These are phyloP conservation scores for Aspergillus sclerotialis DNA, from an alignment of 2,329 filamentous ascomycete species.

Conservation along the genomic window DNA sequence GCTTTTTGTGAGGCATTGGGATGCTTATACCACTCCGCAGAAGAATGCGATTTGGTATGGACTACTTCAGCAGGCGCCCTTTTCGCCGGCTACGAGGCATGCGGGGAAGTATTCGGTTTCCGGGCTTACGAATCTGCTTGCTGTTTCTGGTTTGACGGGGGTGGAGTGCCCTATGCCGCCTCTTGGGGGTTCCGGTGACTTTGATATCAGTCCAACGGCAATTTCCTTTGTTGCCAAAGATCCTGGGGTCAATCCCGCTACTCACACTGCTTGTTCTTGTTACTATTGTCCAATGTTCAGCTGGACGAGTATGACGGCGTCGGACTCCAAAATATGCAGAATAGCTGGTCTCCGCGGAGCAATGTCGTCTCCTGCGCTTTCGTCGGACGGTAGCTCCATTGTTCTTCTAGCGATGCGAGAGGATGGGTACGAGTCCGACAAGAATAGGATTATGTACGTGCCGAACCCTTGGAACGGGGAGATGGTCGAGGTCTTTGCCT, in stretches of 20 bases:
- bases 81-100: constrained; percentile 29
- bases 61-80: constrained; percentile 34
- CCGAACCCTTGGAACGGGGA: constrained; percentile 35
- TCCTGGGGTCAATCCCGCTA: constrained; percentile 37
- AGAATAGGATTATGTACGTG: constrained; percentile 38
- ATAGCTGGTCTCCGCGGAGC: constrained; percentile 34
- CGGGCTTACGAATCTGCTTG: constrained; percentile 37
- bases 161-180: constrained; percentile 44
- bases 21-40: constrained; percentile 43
- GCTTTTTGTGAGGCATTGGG: constrained; percentile 49
- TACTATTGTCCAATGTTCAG: constrained; percentile 41
- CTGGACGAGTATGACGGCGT: constrained; percentile 28
- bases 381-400: constrained; percentile 37
- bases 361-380: constrained; percentile 39
- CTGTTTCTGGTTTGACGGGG: constrained; percentile 29
- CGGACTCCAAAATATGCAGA: constrained; percentile 25
- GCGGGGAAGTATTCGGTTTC: constrained; percentile 34
- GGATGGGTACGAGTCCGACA: constrained; percentile 43
- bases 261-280: constrained; percentile 40
- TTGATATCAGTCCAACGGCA: constrained; percentile 39
- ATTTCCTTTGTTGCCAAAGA: constrained; percentile 43
- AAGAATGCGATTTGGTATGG: constrained; percentile 45
- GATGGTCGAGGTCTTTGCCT: constrained; percentile 33
- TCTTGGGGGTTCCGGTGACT: constrained; percentile 41
- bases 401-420: constrained; percentile 38